phyloP scores from a whole-genome alignment of 305 asterid genomes.

The Solanum aculeatissimum region DNA sequence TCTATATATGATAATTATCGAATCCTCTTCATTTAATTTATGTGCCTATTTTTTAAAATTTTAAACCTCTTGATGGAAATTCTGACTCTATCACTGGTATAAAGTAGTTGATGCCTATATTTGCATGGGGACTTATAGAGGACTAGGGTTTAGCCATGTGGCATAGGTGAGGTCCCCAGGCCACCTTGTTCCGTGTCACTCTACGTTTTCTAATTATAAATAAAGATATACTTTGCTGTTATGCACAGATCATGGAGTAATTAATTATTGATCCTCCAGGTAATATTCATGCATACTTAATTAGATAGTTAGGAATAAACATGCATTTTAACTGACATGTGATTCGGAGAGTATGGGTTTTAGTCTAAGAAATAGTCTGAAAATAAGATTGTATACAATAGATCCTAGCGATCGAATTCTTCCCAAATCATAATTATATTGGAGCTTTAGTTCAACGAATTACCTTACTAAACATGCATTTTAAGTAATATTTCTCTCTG shows the following conservation, averaged over 20 bases:
- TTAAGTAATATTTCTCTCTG: not conserved
- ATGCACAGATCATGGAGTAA: not conserved
- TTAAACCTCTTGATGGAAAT: rapidly evolving
- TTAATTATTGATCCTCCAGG: not conserved
- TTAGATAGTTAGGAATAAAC: not conserved
- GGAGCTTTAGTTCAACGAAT: no score
- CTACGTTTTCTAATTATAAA: not conserved
- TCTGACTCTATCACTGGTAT: not conserved
- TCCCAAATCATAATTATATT: no score
- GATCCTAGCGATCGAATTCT: rapidly evolving
- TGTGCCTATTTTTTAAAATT: no score
- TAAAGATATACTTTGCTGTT: not conserved
- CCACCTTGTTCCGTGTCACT: not conserved
- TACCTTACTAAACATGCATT: not conserved
- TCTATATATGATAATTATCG: no score
- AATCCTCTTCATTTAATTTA: no score
- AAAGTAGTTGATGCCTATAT: not conserved
- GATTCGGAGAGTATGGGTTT: no score
- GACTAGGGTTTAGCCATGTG: not conserved
- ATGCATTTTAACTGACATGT: not conserved
- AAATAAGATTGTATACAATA: no score
- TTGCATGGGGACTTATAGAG: not conserved
- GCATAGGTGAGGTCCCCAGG: not conserved
- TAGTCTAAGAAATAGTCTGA: no score
- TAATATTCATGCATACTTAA: not conserved